Conservation (phyloP, 768 basidiomycete genomes). For the Hericium erinaceus region DNA sequence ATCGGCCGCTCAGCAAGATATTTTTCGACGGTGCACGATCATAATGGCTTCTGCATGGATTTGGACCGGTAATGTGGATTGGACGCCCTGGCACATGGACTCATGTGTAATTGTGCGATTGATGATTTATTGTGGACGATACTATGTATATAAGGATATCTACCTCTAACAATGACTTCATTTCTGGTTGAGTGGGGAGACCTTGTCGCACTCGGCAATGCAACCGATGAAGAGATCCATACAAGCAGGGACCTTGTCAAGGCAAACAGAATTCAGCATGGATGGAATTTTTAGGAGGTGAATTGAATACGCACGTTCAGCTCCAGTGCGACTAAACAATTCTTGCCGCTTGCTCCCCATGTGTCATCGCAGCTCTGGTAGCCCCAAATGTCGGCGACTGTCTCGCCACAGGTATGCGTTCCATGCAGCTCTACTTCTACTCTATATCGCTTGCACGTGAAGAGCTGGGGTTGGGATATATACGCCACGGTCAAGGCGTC, state of each 20-base stretch:
- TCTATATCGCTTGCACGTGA: conserved; percentile 51
- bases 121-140: too few relatives aligned
- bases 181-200: conserved; percentile 48
- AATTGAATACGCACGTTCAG: conserved; percentile 44
- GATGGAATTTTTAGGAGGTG: background rate
- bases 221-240: conserved; percentile 58
- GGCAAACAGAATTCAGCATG: conserved; percentile 1
- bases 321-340: conserved; percentile 60
- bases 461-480: conserved; percentile 58
- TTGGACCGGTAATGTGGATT: too few relatives aligned
- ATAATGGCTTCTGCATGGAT: too few relatives aligned
- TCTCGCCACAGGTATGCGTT: conserved; percentile 61
- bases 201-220: conserved; percentile 45
- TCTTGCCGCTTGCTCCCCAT: conserved; percentile 70
- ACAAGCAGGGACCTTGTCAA: conserved; percentile 47
- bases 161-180: background rate
- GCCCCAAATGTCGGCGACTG: conserved; percentile 70
- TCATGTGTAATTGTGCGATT: too few relatives aligned
- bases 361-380: conserved; percentile 48
- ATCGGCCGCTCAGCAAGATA: conserved; percentile 62
- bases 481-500: conserved; percentile 80
- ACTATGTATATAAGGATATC: too few relatives aligned
- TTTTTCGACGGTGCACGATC: conserved; percentile 55
- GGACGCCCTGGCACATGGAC: too few relatives aligned
- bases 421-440: conserved; percentile 79